Evolutionary conservation across 2,329 filamentous ascomycete genomes (phyloP).

Genomic region (Beauveria scarabaeidicola): DNA sequence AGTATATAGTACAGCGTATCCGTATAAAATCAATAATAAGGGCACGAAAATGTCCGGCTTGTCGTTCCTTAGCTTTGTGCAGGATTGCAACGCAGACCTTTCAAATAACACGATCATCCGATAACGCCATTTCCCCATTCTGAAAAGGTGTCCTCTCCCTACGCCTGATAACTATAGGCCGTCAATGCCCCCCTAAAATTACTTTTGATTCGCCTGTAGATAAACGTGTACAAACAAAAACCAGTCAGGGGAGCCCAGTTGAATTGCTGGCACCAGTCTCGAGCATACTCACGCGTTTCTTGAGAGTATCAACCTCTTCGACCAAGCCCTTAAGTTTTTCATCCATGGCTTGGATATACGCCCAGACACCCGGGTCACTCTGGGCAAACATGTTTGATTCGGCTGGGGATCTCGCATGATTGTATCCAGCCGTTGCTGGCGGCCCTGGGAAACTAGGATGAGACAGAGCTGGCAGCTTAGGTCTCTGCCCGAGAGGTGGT

Average conservation of each 20-base stretch:
- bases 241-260: background rate
- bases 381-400: slow-evolving; percentile 59
- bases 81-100: background rate
- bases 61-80: background rate
- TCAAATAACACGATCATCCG: slow-evolving; percentile 6
- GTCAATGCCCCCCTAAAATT: background rate
- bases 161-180: background rate
- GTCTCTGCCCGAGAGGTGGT: slow-evolving; percentile 36
- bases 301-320: slow-evolving; percentile 26
- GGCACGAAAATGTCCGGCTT: background rate
- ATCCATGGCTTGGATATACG: slow-evolving; percentile 64
- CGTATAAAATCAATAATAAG: background rate
- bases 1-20: background rate
- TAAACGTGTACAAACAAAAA: background rate
- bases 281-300: slow-evolving; percentile 25
- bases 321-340: slow-evolving; percentile 34
- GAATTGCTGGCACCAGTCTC: slow-evolving; percentile 15
- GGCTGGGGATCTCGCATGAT: slow-evolving; percentile 30
- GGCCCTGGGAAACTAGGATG: slow-evolving; percentile 26
- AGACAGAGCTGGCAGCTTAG: slow-evolving; percentile 29
- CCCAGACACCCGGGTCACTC: slow-evolving; percentile 57
- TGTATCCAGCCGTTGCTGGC: slow-evolving; percentile 22
- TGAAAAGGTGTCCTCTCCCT: background rate
- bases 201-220: background rate
- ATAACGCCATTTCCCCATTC: slow-evolving; percentile 9